These are phyloP conservation scores for Porogramme epimiltina DNA, from an alignment of 1,284 basidiomycete species.

Conservation along the genomic window DNA sequence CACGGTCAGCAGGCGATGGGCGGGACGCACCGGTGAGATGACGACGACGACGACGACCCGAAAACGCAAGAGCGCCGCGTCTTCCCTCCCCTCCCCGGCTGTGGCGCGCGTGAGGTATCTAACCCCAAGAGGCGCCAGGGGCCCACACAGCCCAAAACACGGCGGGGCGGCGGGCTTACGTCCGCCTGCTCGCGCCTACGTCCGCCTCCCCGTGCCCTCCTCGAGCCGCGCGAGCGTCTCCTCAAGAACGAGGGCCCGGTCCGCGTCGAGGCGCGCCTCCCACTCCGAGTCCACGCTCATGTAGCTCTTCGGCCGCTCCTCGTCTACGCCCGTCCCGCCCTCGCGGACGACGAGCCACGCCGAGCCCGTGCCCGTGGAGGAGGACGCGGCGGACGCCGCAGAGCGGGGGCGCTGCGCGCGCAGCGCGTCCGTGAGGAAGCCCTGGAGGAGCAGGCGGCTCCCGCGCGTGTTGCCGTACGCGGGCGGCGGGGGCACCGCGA, in stretches of 20 bases:
- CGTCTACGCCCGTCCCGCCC: conserved; percentile 33
- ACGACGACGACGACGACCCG: too few species aligned
- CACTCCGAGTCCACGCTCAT: conserved; percentile 55
- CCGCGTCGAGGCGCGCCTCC: conserved; percentile 55
- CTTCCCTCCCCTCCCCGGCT: too few species aligned
- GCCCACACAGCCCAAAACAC: too few species aligned
- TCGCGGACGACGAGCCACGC: conserved; percentile 13
- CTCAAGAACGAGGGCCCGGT: conserved; percentile 53
- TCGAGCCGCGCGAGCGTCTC: conserved; percentile 58
- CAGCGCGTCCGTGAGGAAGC: conserved; percentile 51
- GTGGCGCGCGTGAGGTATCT: too few species aligned
- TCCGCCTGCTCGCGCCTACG: background rate
- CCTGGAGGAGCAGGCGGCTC: conserved; percentile 61
- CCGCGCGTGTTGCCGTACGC: conserved; percentile 73
- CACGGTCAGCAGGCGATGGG: too few species aligned
- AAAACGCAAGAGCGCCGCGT: too few species aligned
- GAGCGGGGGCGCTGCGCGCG: conserved; percentile 36
- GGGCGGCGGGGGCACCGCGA: conserved; percentile 67
- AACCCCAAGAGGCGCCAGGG: too few species aligned
- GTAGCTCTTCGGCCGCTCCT: conserved; percentile 50
- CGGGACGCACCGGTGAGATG: too few species aligned
- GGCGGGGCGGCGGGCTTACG: too few species aligned
- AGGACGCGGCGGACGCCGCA: conserved; percentile 17
- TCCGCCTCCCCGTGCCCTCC: conserved; percentile 19
- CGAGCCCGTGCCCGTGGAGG: too few species aligned